These are phyloP conservation scores for Comarum palustre DNA, from an alignment of 306 rosid species.

Conservation along the genomic window DNA sequence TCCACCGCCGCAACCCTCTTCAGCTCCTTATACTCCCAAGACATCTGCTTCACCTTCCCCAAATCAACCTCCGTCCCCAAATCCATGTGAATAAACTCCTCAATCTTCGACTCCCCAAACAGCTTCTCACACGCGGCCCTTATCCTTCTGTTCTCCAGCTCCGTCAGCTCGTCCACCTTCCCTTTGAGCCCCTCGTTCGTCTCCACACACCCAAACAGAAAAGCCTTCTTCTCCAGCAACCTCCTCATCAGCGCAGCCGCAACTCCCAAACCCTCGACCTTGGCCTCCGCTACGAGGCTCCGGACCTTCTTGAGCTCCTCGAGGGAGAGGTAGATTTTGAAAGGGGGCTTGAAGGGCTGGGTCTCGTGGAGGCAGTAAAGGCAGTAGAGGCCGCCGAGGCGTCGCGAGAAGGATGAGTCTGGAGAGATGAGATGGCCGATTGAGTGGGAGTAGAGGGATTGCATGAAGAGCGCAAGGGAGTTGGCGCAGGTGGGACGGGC, in stretches of 20 bases:
- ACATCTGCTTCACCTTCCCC: constrained; percentile 49
- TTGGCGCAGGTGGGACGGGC: constrained; percentile 56
- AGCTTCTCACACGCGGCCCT: constrained; percentile 59
- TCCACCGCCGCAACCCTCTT: constrained; percentile 46
- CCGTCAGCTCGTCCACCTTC: constrained; percentile 66
- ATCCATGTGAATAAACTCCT: constrained; percentile 62
- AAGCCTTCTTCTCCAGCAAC: constrained; percentile 67
- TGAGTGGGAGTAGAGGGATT: constrained; percentile 69
- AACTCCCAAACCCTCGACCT: constrained; percentile 39
- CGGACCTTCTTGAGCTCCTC: constrained; percentile 70
- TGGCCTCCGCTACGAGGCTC: constrained; percentile 55
- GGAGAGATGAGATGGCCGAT: constrained; percentile 56
- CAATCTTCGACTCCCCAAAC: constrained; percentile 42
- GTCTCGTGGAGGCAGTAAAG: constrained; percentile 82
- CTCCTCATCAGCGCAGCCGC: constrained; percentile 51
- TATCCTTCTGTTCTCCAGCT: constrained; percentile 65
- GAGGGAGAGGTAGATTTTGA: constrained; percentile 68
- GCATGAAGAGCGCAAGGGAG: constrained; percentile 76
- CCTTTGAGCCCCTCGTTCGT: constrained; percentile 52
- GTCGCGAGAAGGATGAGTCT: constrained; percentile 51
- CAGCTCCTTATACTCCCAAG: constrained; percentile 64
- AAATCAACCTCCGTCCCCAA: constrained; percentile 63
- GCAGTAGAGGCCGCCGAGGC: constrained; percentile 78
- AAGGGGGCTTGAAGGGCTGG: constrained; percentile 76
- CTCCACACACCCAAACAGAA: constrained; percentile 76